Percentiles rank a stretch among this genome's conserved stretches.
phyloP scores from a whole-genome alignment of 805 yeast species.

The Yamadazyma sp. region DNA sequence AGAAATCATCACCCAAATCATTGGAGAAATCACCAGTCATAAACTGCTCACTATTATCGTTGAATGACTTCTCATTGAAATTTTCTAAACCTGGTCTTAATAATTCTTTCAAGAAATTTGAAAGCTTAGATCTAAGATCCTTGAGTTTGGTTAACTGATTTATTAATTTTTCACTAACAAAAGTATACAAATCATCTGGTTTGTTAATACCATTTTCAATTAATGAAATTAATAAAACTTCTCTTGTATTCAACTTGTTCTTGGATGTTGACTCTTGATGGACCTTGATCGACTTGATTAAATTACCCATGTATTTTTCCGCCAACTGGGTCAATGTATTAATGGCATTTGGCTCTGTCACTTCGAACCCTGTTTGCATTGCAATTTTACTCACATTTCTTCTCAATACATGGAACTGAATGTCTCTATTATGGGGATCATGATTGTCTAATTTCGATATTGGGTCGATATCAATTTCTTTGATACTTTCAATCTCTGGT shows the following conservation, averaged over 20 bases:
- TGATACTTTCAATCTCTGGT: conserved; percentile 60
- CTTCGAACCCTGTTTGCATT: conserved; percentile 92
- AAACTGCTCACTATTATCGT: conserved; percentile 90
- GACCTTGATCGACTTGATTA: conserved; percentile 65
- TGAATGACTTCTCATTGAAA: conserved; percentile 72
- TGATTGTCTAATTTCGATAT: conserved; percentile 71
- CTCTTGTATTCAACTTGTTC: conserved; percentile 37
- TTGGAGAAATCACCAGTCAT: conserved; percentile 91
- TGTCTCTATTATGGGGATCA: conserved; percentile 54
- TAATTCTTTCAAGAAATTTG: conserved; percentile 70
- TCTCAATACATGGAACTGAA: conserved; percentile 64
- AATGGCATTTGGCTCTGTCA: conserved; percentile 73
- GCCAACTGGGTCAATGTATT: conserved; percentile 81
- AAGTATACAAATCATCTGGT: conserved; percentile 71
- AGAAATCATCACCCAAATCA: conserved; percentile 95
- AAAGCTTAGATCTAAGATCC: conserved; percentile 66
- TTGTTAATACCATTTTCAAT: conserved; percentile 84
- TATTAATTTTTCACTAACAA: conserved; percentile 66
- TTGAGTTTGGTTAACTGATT: conserved; percentile 67
- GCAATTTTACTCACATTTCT: conserved; percentile 72
- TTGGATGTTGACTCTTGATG: conserved; percentile 64
- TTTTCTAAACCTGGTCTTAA: conserved; percentile 79
- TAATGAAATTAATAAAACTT: conserved; percentile 58
- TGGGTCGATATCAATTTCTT: conserved; percentile 77
- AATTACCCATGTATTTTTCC: conserved; percentile 70